Evolutionary conservation across 1,284 basidiomycete genomes (phyloP).

Genomic region (Pseudomicrostroma phylloplanum): DNA sequence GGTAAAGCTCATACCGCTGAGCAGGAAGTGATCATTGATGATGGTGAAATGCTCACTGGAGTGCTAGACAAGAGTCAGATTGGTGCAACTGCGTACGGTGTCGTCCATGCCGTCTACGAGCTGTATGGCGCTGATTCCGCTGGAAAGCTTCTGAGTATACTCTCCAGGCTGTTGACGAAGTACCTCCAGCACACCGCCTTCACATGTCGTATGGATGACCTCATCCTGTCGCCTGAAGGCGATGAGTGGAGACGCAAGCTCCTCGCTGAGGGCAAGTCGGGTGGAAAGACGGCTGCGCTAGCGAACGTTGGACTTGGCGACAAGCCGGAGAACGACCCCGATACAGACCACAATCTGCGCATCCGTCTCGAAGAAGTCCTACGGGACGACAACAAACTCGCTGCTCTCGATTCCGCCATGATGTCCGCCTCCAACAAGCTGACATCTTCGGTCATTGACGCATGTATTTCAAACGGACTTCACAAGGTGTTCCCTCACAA

Average conservation of each 20-base stretch:
- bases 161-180: constrained; percentile 91
- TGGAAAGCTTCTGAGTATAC: constrained; percentile 82
- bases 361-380: constrained; percentile 75
- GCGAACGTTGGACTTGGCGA: constrained; percentile 56
- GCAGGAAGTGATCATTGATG: constrained; percentile 80
- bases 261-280: constrained; percentile 63
- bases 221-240: constrained; percentile 77
- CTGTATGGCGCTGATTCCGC: constrained; percentile 88
- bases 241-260: constrained; percentile 67
- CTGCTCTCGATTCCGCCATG: constrained; percentile 83
- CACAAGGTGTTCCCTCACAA: constrained; percentile 76
- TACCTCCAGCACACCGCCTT: constrained; percentile 95
- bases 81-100: constrained; percentile 89
- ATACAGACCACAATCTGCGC: constrained; percentile 56
- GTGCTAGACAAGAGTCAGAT: constrained; percentile 95
- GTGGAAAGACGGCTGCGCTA: constrained; percentile 80
- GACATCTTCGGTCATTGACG: constrained; percentile 65
- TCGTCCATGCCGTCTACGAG: constrained; percentile 97
- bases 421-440: constrained; percentile 62
- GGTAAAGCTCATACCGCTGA: constrained; percentile 59
- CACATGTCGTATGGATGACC: constrained; percentile 97
- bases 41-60: constrained; percentile 88
- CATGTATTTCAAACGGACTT: constrained; percentile 82
- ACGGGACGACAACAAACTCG: constrained; percentile 96
- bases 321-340: constrained; percentile 29